A percentile compares a stretch with the other conserved stretches of the same genome.
These are phyloP conservation scores for Cajanus cajan DNA, from an alignment of 306 rosid species.

Conservation along the genomic window DNA sequence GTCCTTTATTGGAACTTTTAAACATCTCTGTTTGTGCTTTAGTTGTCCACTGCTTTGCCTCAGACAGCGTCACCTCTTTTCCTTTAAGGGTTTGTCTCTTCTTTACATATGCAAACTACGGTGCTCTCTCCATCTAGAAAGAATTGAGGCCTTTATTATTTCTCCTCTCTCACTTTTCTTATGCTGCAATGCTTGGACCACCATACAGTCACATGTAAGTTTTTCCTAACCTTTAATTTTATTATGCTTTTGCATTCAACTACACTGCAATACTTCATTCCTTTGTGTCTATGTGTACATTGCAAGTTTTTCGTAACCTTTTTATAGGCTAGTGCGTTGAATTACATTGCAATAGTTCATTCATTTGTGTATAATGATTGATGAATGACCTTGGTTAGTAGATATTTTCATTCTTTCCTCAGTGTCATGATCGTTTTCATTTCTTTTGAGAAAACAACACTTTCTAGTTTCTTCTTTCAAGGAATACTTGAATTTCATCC, in stretches of 20 bases:
- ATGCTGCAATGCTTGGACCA: conserved; percentile 24
- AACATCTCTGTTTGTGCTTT: not conserved
- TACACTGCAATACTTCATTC: not conserved
- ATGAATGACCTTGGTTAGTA: not conserved
- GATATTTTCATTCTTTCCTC: not conserved
- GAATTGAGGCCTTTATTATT: too few species aligned
- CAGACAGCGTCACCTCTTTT: not conserved
- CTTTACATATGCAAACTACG: not conserved
- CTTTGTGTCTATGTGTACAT: not conserved
- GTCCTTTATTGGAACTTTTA: conserved; percentile 3
- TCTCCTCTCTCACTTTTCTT: not conserved
- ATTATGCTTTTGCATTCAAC: not conserved
- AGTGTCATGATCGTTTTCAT: not conserved
- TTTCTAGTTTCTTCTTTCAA: too few species aligned
- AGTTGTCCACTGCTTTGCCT: not conserved
- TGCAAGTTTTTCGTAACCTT: not conserved
- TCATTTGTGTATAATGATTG: not conserved
- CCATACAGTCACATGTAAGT: not conserved
- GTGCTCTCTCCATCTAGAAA: not conserved
- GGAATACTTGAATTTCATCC: too few species aligned
- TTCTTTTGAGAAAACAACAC: too few species aligned
- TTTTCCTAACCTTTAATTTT: not conserved
- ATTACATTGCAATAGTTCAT: not conserved
- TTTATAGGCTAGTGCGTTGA: not conserved
- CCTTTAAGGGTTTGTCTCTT: conserved; percentile 30